phyloP scores from a whole-genome alignment of 2,329 filamentous ascomycete species.

The Cercospora canescens region DNA sequence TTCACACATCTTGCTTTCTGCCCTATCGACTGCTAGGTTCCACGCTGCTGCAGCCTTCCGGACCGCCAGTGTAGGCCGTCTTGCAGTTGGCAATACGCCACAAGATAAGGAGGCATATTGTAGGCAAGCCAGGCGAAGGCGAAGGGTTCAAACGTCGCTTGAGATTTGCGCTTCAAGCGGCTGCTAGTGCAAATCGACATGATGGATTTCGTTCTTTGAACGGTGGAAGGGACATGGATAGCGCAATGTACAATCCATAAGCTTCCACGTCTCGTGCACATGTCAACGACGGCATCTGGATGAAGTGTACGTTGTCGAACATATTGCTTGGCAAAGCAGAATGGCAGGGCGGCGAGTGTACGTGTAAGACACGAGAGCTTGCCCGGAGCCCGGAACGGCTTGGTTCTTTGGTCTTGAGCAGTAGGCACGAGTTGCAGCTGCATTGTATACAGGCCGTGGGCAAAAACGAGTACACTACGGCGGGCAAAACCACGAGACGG shows the following conservation, averaged over 20 bases:
- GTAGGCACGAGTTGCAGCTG: neutral
- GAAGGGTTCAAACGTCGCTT: no score
- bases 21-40: neutral
- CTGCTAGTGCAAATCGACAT: neutral
- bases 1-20: neutral
- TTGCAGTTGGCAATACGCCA: neutral
- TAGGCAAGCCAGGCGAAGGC: neutral
- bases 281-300: no score
- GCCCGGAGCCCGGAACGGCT: no score
- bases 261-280: no score
- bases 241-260: no score
- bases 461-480: neutral
- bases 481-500: neutral
- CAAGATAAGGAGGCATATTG: neutral
- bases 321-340: no score
- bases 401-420: neutral
- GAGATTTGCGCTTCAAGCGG: neutral
- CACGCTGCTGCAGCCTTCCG: neutral
- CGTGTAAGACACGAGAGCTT: no score
- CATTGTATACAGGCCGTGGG: neutral
- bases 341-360: no score
- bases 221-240: no score
- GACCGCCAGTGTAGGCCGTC: neutral
- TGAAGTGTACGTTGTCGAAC: no score
- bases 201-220: no score